Evolutionary conservation across 768 basidiomycete species (phyloP).

Genomic region (Leccinum olivaceopallidum): DNA sequence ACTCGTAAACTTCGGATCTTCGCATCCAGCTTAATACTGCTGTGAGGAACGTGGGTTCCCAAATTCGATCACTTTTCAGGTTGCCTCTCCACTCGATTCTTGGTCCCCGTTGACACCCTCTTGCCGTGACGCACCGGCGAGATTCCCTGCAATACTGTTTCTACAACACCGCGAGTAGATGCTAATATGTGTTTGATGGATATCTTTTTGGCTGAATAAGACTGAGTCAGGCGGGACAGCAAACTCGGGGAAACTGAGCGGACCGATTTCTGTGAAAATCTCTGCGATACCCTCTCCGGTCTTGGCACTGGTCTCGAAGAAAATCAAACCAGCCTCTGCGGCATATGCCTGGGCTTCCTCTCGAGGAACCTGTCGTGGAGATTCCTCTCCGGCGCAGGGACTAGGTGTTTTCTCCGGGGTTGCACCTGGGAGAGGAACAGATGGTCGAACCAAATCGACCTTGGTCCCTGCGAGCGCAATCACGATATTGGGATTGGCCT

Average conservation of each 20-base stretch:
- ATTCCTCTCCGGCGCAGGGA: constrained; percentile 61
- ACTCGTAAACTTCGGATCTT: too few relatives aligned
- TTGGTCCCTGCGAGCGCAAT: constrained; percentile 99
- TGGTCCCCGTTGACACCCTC: constrained; percentile 32
- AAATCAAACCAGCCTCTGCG: constrained; percentile 88
- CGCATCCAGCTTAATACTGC: too few relatives aligned
- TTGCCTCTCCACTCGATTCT: too few relatives aligned
- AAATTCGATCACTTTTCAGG: too few relatives aligned
- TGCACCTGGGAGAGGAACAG: constrained; percentile 46
- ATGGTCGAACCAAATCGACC: constrained; percentile 81
- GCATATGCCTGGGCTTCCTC: constrained; percentile 98
- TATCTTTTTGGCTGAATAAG: constrained; percentile 67
- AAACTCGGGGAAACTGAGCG: constrained; percentile 21
- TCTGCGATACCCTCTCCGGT: constrained; percentile 94
- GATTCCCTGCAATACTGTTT: constrained; percentile 54
- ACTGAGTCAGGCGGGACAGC: background rate
- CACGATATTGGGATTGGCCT: constrained; percentile 98
- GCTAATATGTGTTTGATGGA: constrained; percentile 94
- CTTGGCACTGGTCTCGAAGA: constrained; percentile 98
- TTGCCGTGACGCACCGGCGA: constrained; percentile 51
- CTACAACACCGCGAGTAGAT: constrained; percentile 69
- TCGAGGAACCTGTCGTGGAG: constrained; percentile 82
- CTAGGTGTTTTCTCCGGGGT: constrained; percentile 67
- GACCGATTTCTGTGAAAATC: constrained; percentile 98
- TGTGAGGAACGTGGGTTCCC: too few relatives aligned